phyloP scores from a whole-genome alignment of 129 eudicot species.

The Scalesia atractyloides region DNA sequence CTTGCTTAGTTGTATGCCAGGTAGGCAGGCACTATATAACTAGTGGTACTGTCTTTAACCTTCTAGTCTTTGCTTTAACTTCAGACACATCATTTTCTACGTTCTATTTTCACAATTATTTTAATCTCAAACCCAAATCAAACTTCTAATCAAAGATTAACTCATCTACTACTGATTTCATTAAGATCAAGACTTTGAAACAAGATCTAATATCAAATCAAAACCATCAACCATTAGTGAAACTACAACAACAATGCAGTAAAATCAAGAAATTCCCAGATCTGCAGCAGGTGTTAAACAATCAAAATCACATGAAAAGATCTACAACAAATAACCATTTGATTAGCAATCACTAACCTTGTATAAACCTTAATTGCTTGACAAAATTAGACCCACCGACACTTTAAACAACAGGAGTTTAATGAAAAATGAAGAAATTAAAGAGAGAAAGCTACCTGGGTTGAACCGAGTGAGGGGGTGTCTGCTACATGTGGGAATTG shows the following conservation, averaged over 20 bases:
- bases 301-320: conserved; percentile 21
- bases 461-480: too few species aligned
- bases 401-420: not conserved
- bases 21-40: conserved; percentile 1
- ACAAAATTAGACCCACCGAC: conserved; percentile 6
- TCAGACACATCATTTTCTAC: not conserved
- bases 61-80: conserved; percentile 16
- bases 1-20: conserved; percentile 3
- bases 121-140: not conserved
- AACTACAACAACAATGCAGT: not conserved
- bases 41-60: conserved; percentile 24
- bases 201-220: not conserved
- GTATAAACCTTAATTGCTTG: not conserved
- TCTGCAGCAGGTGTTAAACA: not conserved
- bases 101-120: not conserved
- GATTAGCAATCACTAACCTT: conserved; percentile 11
- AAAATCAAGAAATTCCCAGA: conserved; percentile 16
- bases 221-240: not conserved
- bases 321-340: not conserved
- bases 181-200: not conserved
- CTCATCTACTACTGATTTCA: not conserved
- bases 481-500: conserved; percentile 3
- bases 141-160: not conserved
- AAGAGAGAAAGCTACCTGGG: conserved; percentile 17
- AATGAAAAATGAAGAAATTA: not conserved